These are phyloP conservation scores for Stemphylium lycopersici DNA, from an alignment of 2,329 filamentous ascomycete genomes.

Conservation along the genomic window DNA sequence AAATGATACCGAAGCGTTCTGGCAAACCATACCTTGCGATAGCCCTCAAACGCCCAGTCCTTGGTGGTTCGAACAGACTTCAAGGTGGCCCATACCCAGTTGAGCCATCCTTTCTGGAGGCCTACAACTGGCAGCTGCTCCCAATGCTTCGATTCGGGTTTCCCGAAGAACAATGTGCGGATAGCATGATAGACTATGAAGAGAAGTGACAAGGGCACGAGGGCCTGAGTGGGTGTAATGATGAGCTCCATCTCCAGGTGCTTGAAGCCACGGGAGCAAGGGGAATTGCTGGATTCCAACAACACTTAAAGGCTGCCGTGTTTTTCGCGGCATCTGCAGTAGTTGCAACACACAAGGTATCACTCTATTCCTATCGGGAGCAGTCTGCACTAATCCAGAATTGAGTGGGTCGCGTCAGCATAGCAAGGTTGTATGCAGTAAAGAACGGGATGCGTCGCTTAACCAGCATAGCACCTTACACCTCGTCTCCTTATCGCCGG, in stretches of 20 bases:
- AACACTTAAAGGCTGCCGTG: neutral
- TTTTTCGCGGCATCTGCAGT: neutral
- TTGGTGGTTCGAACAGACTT: conserved; percentile 19
- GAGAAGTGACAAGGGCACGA: conserved; percentile 17
- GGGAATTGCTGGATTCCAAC: neutral
- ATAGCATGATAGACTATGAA: conserved; percentile 17
- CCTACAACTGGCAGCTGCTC: conserved; percentile 15
- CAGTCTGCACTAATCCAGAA: neutral
- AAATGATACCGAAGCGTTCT: neutral
- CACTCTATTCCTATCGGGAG: neutral
- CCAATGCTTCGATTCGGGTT: conserved; percentile 19
- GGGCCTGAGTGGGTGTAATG: conserved; percentile 21
- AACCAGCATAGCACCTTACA: neutral
- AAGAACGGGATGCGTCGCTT: neutral
- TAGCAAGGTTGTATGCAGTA: conserved; percentile 5
- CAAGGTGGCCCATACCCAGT: conserved; percentile 18
- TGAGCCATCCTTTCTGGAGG: conserved; percentile 17
- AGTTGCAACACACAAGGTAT: neutral
- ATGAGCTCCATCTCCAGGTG: conserved; percentile 15
- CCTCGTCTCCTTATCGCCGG: neutral
- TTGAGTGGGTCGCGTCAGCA: neutral
- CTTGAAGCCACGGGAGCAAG: neutral
- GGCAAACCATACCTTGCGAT: conserved; percentile 15
- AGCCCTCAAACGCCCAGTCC: conserved; percentile 22
- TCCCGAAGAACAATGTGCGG: conserved; percentile 12